Conservation (phyloP, 768 basidiomycete species). For the Cantharellus cinnabarinus region DNA sequence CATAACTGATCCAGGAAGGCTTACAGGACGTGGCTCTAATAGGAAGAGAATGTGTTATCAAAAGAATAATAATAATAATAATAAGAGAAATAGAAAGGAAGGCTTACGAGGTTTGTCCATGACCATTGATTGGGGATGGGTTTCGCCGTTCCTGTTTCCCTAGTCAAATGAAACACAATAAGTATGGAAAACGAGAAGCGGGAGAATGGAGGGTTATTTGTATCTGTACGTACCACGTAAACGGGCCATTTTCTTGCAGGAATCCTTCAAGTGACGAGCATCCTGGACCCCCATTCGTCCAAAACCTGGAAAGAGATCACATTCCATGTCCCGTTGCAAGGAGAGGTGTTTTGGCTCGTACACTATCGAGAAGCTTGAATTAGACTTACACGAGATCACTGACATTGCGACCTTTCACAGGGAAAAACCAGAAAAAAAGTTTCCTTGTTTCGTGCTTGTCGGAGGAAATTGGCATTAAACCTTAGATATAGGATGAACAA, state of each 20-base stretch:
- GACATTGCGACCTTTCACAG: background rate
- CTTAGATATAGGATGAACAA: background rate
- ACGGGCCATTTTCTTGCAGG: constrained; percentile 1
- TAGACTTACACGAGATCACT: background rate
- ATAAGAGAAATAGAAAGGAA: background rate
- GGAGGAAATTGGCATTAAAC: constrained; percentile 1
- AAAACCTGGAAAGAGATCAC: background rate
- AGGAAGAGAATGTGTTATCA: background rate
- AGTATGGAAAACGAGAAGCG: no score
- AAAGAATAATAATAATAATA: background rate
- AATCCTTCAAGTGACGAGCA: constrained; percentile 1
- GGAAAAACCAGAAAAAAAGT: constrained; percentile 5
- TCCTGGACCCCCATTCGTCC: background rate
- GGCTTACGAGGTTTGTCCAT: background rate
- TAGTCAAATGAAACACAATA: background rate
- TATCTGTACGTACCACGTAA: background rate
- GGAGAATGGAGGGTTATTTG: background rate
- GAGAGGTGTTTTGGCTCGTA: background rate
- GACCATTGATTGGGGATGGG: background rate
- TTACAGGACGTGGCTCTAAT: background rate
- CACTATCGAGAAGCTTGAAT: background rate
- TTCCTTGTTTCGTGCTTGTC: constrained; percentile 1
- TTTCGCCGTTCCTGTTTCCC: background rate
- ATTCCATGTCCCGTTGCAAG: background rate
- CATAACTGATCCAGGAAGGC: background rate